Conservation (phyloP, 1,284 basidiomycete genomes). For the Microbotryum lychnidis-dioicae region DNA sequence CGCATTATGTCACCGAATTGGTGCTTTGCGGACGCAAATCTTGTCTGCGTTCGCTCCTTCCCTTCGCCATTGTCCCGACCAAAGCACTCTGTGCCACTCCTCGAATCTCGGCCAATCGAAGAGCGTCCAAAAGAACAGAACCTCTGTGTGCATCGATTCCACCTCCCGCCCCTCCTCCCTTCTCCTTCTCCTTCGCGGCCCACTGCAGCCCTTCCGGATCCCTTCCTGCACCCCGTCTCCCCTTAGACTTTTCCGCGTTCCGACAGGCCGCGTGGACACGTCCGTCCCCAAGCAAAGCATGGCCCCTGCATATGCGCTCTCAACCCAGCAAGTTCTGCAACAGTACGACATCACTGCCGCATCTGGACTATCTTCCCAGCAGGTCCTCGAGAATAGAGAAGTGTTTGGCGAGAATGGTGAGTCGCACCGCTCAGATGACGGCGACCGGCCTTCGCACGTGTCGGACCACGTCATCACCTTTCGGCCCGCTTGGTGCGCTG, state of each 20-base stretch:
- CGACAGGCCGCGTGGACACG: too few relatives aligned
- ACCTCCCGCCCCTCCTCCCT: too few relatives aligned
- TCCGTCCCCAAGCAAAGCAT: too few relatives aligned
- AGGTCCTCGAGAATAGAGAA: conserved; percentile 15
- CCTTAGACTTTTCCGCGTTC: background rate
- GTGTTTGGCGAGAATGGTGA: conserved; percentile 21
- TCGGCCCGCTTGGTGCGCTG: too few relatives aligned
- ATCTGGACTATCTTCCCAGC: conserved; percentile 33
- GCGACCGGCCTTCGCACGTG: background rate
- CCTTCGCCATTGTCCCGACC: background rate
- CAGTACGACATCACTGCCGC: conserved; percentile 31
- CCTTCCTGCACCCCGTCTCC: conserved; percentile 1
- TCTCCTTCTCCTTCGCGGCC: background rate
- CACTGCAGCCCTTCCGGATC: background rate
- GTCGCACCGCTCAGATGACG: background rate
- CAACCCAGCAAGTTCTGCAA: conserved; percentile 28
- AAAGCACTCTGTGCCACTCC: too few relatives aligned
- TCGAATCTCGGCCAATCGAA: too few relatives aligned
- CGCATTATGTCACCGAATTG: too few relatives aligned
- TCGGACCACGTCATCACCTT: background rate
- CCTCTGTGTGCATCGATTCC: too few relatives aligned
- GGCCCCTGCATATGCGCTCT: too few relatives aligned
- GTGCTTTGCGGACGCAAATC: too few relatives aligned
- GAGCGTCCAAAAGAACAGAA: too few relatives aligned
- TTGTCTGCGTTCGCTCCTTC: background rate